Evolutionary conservation across 2,329 filamentous ascomycete genomes (phyloP), one percentile per base, ranked within the genome.

Genomic region (Knufia fluminis): DNA sequence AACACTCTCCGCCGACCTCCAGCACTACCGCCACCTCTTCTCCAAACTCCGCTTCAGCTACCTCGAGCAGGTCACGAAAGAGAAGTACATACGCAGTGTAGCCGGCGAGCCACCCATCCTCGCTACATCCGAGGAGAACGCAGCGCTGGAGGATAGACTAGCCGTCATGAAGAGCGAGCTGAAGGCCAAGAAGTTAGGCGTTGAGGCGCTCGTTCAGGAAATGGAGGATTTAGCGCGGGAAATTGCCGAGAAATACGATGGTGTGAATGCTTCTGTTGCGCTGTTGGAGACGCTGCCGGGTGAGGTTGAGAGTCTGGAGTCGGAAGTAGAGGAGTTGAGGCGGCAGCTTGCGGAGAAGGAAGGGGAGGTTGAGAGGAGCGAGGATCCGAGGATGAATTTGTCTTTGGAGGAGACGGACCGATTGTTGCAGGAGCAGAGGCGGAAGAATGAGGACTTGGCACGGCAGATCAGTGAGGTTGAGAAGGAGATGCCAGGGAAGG

Each of bases 11-110:
- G 86, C 86, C 23, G 91, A 97, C 66, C 75, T 97, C 23, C 74
- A 77, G 24, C 90, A 97, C 67, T 96, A 97, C 71, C 56, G 81
- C 70, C 90, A 96, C 68, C 79, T 97, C 17, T 98, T 97, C 68
- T 85, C 88, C 36, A 97, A 98, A 70, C 77, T 97, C 33, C 87
- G 91, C 59, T 97, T 97, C 73, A 94, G 86, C 56, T 97, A 97
- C 68, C 85, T 96, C 59, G 92, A 98, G 69, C 92, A 97, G 72
- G 89, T 97, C 54, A 97, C 91, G 39, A 98, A 97, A 69, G 92
- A 98, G 66, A 94, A 95, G 62, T 97, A 96, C 67, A 83, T 98
- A 48, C 86, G 89, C 58, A 83, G 86, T 55, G 94, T 97, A 59
- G 88, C 94, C 14, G 88, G 87, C 55, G 86, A 95, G 55, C 88